Evolutionary conservation across 1,284 basidiomycete genomes (phyloP).

Genomic region (Grifola frondosa): DNA sequence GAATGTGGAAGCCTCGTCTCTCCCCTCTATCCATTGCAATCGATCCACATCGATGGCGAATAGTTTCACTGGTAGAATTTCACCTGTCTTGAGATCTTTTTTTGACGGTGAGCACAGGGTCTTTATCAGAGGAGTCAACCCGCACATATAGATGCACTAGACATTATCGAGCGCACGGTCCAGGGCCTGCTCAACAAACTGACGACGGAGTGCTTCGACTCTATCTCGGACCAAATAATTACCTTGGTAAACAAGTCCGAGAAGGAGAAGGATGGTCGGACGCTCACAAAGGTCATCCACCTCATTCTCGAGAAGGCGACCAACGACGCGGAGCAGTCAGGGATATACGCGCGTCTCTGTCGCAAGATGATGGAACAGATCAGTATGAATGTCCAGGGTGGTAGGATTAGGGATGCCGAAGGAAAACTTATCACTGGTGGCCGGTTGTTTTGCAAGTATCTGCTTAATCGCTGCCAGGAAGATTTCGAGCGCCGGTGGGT

Average conservation of each 20-base stretch:
- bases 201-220: conserved; percentile 95
- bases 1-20: no score
- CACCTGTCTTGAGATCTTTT: conserved; percentile 62
- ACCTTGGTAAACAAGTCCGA: conserved; percentile 96
- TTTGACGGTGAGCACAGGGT: conserved; percentile 75
- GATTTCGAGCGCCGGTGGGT: conserved; percentile 36
- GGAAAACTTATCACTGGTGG: conserved; percentile 87
- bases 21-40: no score
- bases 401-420: conserved; percentile 72
- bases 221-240: no score
- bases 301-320: conserved; percentile 95
- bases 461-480: conserved; percentile 65
- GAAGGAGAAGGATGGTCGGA: conserved; percentile 88
- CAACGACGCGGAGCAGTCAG: no score
- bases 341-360: conserved; percentile 89
- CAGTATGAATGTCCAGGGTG: conserved; percentile 83
- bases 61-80: conserved; percentile 40
- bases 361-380: conserved; percentile 76
- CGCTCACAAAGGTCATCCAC: conserved; percentile 90
- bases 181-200: conserved; percentile 96
- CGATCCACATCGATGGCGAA: no score
- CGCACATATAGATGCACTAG: conserved; percentile 68
- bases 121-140: conserved; percentile 33
- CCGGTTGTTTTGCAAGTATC: conserved; percentile 77
- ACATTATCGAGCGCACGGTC: conserved; percentile 79